phyloP scores from a whole-genome alignment of 2,329 filamentous ascomycete species.

The Pyrenochaeta sp. region DNA sequence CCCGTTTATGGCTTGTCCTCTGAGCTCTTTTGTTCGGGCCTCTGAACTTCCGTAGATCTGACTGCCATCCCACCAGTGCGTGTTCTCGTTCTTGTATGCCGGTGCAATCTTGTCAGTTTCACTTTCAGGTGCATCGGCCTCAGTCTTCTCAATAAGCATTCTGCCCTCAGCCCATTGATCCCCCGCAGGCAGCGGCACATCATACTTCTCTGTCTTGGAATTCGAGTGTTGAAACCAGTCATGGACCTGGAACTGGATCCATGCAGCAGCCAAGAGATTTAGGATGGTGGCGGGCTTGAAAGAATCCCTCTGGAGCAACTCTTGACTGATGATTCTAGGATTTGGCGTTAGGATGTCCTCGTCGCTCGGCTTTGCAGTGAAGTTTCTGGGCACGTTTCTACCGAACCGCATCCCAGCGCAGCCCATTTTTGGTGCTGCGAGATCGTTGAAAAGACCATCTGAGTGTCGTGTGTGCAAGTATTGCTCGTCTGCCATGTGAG shows the following conservation, averaged over 20 bases:
- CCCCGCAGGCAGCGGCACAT: slow-evolving; percentile 45
- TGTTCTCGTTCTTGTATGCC: slow-evolving; percentile 54
- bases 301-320: slow-evolving; percentile 51
- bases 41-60: slow-evolving; percentile 57
- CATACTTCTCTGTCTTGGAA: slow-evolving; percentile 36
- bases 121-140: slow-evolving; percentile 46
- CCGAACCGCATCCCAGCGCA: slow-evolving; percentile 56
- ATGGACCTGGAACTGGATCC: slow-evolving; percentile 55
- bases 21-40: slow-evolving; percentile 44
- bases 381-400: slow-evolving; percentile 52
- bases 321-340: slow-evolving; percentile 53
- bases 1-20: slow-evolving; percentile 46
- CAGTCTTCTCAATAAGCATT: slow-evolving; percentile 50
- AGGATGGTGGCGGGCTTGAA: slow-evolving; percentile 57
- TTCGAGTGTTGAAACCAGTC: slow-evolving; percentile 25
- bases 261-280: slow-evolving; percentile 57
- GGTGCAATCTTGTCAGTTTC: slow-evolving; percentile 48
- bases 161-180: slow-evolving; percentile 44
- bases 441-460: slow-evolving; percentile 55
- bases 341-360: slow-evolving; percentile 55
- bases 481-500: slow-evolving; percentile 40
- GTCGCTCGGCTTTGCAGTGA: slow-evolving; percentile 48
- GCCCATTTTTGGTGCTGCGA: slow-evolving; percentile 54
- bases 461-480: slow-evolving; percentile 51
- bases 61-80: slow-evolving; percentile 57